Evolutionary conservation across 2,329 filamentous ascomycete genomes (phyloP), one percentile per base, ranked within the genome.

Genomic region (Aspergillus niger): DNA sequence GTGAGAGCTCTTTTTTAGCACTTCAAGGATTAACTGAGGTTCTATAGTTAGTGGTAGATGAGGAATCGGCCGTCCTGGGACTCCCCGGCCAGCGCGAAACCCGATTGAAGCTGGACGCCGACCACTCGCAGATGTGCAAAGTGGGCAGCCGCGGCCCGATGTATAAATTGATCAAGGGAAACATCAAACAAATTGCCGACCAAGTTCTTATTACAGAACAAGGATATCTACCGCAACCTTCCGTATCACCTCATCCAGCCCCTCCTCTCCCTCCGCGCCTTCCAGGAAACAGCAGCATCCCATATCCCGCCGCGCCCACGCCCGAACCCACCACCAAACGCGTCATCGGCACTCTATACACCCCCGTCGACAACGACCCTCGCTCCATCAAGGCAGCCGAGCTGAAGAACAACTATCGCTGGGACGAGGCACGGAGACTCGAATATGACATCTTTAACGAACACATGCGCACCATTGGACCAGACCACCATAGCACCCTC

Each of bases 101-200:
- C 2, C 72, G 72, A 8, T 62, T 75, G 6, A 74, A 74, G 28
- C 70, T 74, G 3, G 72, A 75, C 43, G 73, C 73, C 17, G 72
- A 74, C 58, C 72, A 75, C 58, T 74, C 71, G 3, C 68, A 73
- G 53, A 75, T 75, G 73, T 75, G 73, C 64, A 75, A 74, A 55
- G 62, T 73, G 5, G 63, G 65, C 50, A 47, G 57, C 8, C 65
- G 69, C 1, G 72, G 72, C 2, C 65, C 72, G 0, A 72, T 72
- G 70, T 74, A 74, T 36, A 67, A 65, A 10, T 58, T 74, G 3
- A 73, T 74, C 55, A 69, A 69, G 49, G 72, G 72, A 11, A 74
- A 74, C 41, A 72, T 73, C 63, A 74, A 73, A 20, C 71, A 72
- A 15, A 64, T 74, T 11, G 68, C 69, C 22, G 70, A 73, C n/a